A percentile compares a stretch with the other conserved stretches of the same genome.
phyloP scores from a whole-genome alignment of 257 asterid genomes.

The Nicotiana knightiana region DNA sequence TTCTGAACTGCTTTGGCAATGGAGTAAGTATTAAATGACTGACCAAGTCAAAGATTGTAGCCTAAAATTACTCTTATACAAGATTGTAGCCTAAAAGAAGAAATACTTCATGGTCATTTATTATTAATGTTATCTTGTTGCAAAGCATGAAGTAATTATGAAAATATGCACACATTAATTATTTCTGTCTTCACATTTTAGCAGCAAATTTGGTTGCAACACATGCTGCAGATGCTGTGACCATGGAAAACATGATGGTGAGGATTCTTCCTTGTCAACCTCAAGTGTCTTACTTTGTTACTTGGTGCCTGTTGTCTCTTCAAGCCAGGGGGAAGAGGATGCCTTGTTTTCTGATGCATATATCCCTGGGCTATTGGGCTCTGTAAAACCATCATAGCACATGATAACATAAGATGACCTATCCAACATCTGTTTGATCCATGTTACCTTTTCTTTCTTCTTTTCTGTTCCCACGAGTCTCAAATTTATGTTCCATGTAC shows the following conservation, averaged over 20 bases:
- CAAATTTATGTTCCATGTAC: background rate
- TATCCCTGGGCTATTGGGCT: background rate
- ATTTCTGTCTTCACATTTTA: slow-evolving; percentile 13
- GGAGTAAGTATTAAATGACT: background rate
- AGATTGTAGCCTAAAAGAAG: too few species aligned
- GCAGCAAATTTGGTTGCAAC: slow-evolving; percentile 44
- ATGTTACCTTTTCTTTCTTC: background rate
- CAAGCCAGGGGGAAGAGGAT: background rate
- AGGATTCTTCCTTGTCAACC: slow-evolving; percentile 20
- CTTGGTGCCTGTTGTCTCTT: slow-evolving; percentile 8
- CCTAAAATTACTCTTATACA: background rate
- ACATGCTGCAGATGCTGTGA: slow-evolving; percentile 46
- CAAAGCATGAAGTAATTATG: too few species aligned
- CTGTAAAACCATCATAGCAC: background rate
- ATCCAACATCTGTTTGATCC: background rate
- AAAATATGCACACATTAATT: background rate
- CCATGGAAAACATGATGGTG: slow-evolving; percentile 44
- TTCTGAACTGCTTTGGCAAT: background rate
- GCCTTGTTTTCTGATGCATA: background rate
- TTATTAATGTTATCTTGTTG: too few species aligned
- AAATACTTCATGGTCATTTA: too few species aligned
- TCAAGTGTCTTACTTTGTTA: background rate
- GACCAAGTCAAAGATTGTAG: background rate
- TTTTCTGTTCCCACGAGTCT: background rate
- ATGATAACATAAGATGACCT: background rate